Percentiles rank a stretch among this genome's conserved stretches.
Conservation (phyloP, 176 grass and related monocot species). For the Rhynchospora tenuis region DNA sequence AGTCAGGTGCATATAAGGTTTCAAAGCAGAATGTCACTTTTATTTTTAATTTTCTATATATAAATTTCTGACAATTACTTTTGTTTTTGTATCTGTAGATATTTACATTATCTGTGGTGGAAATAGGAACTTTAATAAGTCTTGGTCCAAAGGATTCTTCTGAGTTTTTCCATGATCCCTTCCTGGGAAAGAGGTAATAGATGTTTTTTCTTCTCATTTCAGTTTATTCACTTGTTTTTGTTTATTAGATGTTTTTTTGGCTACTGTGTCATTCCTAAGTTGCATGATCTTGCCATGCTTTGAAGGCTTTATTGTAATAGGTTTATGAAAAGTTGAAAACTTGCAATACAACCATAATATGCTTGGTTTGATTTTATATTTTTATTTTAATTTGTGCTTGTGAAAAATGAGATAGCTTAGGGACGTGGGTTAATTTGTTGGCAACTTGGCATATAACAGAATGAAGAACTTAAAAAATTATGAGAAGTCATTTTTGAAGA, state of each 20-base stretch:
- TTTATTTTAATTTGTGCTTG: no score
- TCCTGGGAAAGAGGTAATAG: constrained; percentile 65
- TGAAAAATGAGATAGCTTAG: no score
- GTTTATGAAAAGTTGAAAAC: no score
- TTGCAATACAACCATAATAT: no score
- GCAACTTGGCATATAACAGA: no score
- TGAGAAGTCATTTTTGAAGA: no score
- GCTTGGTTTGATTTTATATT: no score
- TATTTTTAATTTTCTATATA: constrained; percentile 5
- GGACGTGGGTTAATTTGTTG: no score
- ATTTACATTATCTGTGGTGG: constrained; percentile 76
- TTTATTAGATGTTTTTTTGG: background rate
- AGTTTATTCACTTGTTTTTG: background rate
- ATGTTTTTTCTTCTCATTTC: background rate
- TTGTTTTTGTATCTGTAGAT: constrained; percentile 36
- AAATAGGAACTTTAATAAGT: constrained; percentile 70
- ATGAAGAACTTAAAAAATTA: no score
- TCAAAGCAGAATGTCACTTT: constrained; percentile 39
- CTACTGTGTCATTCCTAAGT: constrained; percentile 30
- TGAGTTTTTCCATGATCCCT: constrained; percentile 94
- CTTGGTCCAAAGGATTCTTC: constrained; percentile 78
- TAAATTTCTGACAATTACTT: background rate
- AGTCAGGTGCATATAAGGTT: constrained; percentile 83
- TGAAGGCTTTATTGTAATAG: no score
- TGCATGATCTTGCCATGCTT: no score